phyloP scores from a whole-genome alignment of 108 stramenopile genomes.

The Cyclotella cryptica region DNA sequence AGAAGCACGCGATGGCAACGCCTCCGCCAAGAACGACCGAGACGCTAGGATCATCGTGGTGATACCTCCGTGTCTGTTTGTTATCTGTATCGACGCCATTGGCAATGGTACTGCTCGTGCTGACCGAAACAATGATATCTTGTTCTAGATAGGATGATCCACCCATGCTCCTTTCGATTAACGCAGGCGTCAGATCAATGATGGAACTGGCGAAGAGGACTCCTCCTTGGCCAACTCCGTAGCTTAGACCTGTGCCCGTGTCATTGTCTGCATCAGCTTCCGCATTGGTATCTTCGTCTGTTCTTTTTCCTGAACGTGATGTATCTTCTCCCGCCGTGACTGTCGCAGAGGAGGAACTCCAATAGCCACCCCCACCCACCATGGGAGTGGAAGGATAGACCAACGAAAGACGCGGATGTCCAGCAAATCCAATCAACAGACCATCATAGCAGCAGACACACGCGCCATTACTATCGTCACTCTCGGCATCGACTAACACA shows the following conservation, averaged over 20 bases:
- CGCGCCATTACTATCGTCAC: constrained; percentile 3
- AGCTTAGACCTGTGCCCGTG: background rate
- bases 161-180: constrained; percentile 63
- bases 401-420: constrained; percentile 71
- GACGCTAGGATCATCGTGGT: constrained; percentile 55
- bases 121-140: constrained; percentile 70
- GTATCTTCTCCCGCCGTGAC: background rate
- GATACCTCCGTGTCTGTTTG: constrained; percentile 22
- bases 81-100: constrained; percentile 7
- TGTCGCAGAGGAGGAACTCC: constrained; percentile 17
- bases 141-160: constrained; percentile 68
- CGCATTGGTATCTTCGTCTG: background rate
- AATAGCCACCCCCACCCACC: constrained; percentile 30
- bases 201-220: constrained; percentile 73
- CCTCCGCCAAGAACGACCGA: constrained; percentile 83
- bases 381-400: constrained; percentile 57
- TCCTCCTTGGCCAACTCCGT: constrained; percentile 46
- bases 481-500: background rate
- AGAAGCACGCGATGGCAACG: constrained; percentile 71
- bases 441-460: constrained; percentile 43
- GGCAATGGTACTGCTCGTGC: constrained; percentile 22
- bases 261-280: background rate
- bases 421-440: constrained; percentile 81
- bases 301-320: background rate
- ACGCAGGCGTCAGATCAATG: constrained; percentile 74